Conservation (phyloP, 768 basidiomycete genomes). For the Trichaptum fuscoviolaceum region DNA sequence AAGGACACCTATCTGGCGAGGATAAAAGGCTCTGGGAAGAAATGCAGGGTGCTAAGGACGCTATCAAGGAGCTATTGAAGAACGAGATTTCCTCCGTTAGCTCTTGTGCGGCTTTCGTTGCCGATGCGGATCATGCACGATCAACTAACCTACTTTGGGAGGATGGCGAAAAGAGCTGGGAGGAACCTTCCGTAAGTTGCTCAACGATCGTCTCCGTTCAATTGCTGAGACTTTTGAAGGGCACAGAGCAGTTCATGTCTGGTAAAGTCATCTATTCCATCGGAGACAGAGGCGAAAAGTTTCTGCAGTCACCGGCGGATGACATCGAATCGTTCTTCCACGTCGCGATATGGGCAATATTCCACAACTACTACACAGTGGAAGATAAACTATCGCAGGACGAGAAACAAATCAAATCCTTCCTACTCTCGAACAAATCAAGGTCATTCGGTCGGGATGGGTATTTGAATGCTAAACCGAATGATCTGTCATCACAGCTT, state of each 20-base stretch:
- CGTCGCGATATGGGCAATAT: not conserved
- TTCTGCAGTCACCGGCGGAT: not conserved
- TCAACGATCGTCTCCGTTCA: not conserved
- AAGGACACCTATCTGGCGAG: too few species aligned
- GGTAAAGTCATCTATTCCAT: not conserved
- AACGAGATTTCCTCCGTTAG: too few species aligned
- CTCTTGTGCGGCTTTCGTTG: too few species aligned
- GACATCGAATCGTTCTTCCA: constrained; percentile 2
- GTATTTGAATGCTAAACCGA: too few species aligned
- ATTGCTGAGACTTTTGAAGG: not conserved
- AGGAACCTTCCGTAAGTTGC: not conserved
- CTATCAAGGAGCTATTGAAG: too few species aligned
- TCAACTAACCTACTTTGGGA: not conserved
- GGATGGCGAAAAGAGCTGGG: not conserved
- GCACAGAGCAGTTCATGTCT: not conserved
- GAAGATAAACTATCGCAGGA: not conserved
- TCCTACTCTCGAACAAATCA: too few species aligned
- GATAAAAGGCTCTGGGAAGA: too few species aligned
- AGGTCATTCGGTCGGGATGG: too few species aligned
- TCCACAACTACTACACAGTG: not conserved
- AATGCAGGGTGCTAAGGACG: too few species aligned
- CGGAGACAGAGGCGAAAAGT: not conserved
- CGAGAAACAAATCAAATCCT: too few species aligned
- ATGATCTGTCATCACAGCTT: too few species aligned
- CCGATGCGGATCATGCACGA: too few species aligned